Evolutionary conservation across 1,284 basidiomycete species (phyloP).

Genomic region (Salmacisia buchloeana): DNA sequence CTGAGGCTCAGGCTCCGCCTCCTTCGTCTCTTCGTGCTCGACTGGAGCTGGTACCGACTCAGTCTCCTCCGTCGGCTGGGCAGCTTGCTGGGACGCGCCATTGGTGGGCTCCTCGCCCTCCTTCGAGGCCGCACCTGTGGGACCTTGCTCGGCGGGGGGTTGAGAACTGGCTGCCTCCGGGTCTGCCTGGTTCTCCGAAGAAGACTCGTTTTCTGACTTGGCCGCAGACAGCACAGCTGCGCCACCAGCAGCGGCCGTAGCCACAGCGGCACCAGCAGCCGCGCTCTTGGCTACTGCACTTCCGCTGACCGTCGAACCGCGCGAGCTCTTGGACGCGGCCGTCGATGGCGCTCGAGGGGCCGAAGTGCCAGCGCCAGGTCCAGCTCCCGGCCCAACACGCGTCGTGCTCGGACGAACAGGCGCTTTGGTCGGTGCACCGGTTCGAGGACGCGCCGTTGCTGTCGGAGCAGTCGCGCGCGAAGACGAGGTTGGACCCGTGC

Average conservation of each 20-base stretch:
- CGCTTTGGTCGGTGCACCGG: too few relatives aligned
- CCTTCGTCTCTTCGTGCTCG: too few relatives aligned
- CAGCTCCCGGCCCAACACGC: too few relatives aligned
- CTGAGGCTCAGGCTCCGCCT: too few relatives aligned
- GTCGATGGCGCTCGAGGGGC: neutral
- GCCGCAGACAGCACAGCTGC: neutral
- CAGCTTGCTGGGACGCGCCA: neutral
- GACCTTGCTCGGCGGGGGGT: too few relatives aligned
- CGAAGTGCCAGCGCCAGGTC: neutral
- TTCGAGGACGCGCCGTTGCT: too few relatives aligned
- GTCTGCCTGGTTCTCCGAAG: neutral
- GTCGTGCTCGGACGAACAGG: too few relatives aligned
- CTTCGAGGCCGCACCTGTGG: too few relatives aligned
- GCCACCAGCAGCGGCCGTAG: neutral
- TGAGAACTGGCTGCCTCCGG: neutral
- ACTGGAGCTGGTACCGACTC: neutral
- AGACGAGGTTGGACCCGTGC: too few relatives aligned
- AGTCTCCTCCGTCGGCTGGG: neutral
- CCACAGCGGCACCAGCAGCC: neutral
- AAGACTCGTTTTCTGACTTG: neutral
- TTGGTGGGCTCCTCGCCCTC: neutral
- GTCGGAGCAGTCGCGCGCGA: too few relatives aligned
- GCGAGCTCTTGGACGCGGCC: neutral
- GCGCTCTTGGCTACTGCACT: neutral
- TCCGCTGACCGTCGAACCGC: neutral